Evolutionary conservation across 352 stramenopile species (phyloP).

Genomic region (Phytophthora pistaciae): DNA sequence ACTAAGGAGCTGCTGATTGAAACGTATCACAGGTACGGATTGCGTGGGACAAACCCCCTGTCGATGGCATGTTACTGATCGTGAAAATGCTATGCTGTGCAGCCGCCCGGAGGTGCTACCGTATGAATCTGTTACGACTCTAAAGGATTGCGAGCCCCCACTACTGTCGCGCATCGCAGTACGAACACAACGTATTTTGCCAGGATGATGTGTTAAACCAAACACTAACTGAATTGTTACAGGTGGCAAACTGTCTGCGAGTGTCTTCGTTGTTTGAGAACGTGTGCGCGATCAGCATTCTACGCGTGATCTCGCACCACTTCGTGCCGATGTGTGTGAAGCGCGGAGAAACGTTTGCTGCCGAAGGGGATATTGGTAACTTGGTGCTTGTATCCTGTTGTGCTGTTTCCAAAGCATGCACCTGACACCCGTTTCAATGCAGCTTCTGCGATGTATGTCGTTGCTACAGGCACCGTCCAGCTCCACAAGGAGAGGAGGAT

Average conservation of each 20-base stretch:
- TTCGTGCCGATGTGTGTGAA: conserved; percentile 70
- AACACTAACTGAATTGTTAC: background rate
- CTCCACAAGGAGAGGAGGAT: conserved; percentile 80
- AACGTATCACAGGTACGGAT: conserved; percentile 65
- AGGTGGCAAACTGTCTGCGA: conserved; percentile 86
- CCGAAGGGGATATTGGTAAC: conserved; percentile 70
- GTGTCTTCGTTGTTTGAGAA: conserved; percentile 85
- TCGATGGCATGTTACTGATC: background rate
- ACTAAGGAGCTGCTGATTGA: conserved; percentile 82
- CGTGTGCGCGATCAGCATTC: conserved; percentile 81
- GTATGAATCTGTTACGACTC: conserved; percentile 53
- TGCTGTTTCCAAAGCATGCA: background rate
- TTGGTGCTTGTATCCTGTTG: background rate
- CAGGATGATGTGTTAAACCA: background rate
- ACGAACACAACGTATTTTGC: conserved; percentile 8
- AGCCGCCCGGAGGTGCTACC: conserved; percentile 64
- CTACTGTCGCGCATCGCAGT: conserved; percentile 83
- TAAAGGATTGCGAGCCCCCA: conserved; percentile 53
- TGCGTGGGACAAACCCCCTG: background rate
- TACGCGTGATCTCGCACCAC: conserved; percentile 81
- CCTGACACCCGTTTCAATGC: background rate
- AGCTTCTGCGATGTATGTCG: conserved; percentile 85
- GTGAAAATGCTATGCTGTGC: background rate
- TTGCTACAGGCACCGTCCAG: conserved; percentile 76
- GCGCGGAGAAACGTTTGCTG: conserved; percentile 66